Conservation (phyloP, 352 stramenopile genomes). For the Pythium aquatile region DNA sequence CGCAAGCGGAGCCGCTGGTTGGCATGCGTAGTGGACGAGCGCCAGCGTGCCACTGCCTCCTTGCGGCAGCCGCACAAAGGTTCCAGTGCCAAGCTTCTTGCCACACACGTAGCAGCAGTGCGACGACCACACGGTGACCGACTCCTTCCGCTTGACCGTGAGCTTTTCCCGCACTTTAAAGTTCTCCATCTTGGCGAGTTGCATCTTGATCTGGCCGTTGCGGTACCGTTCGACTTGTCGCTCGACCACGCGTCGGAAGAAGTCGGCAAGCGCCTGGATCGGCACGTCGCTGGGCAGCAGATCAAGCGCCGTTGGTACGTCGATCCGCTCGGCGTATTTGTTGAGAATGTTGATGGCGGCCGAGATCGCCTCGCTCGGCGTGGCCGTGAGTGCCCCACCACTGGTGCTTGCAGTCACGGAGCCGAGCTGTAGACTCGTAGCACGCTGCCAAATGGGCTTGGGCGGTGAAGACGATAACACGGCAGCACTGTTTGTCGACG, state of each 20-base stretch:
- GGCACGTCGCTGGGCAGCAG: slow-evolving; percentile 62
- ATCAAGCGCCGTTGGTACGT: slow-evolving; percentile 73
- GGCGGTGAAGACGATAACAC: slow-evolving; percentile 27
- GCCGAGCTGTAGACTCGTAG: slow-evolving; percentile 21
- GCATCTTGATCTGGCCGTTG: slow-evolving; percentile 83
- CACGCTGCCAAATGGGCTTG: slow-evolving; percentile 35
- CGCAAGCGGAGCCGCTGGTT: slow-evolving; percentile 32
- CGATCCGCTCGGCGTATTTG: slow-evolving; percentile 81
- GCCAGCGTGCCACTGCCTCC: slow-evolving; percentile 28
- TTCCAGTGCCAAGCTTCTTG: slow-evolving; percentile 66
- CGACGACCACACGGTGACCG: slow-evolving; percentile 72
- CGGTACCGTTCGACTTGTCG: slow-evolving; percentile 68
- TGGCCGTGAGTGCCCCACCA: slow-evolving; percentile 13
- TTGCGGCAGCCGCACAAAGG: slow-evolving; percentile 64
- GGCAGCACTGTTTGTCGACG: slow-evolving; percentile 14
- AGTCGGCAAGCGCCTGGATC: slow-evolving; percentile 44
- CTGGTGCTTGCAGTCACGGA: not conserved
- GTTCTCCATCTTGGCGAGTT: slow-evolving; percentile 88
- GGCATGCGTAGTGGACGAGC: slow-evolving; percentile 77
- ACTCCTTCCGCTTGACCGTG: slow-evolving; percentile 60
- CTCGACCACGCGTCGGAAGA: slow-evolving; percentile 77
- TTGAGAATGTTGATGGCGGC: slow-evolving; percentile 76
- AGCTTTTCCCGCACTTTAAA: slow-evolving; percentile 74
- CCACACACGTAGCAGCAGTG: slow-evolving; percentile 70
- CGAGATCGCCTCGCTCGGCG: slow-evolving; percentile 58